phyloP scores from a whole-genome alignment of 768 basidiomycete species.

The Suillus americanus region DNA sequence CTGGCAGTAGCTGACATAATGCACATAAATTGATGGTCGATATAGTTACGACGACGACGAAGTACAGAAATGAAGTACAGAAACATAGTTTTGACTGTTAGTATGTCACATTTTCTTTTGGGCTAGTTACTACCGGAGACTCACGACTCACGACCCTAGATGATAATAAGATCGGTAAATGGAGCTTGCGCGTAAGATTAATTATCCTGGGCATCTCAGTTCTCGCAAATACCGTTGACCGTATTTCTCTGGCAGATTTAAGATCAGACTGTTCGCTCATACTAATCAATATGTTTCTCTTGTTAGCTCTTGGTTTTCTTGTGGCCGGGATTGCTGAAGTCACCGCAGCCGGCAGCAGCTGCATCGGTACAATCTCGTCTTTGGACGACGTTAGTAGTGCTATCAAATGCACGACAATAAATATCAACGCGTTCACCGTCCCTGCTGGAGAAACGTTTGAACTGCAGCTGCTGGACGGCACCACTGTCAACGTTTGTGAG shows the following conservation, averaged over 20 bases:
- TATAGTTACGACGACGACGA: not conserved
- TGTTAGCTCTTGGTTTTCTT: constrained; percentile 18
- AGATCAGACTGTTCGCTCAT: not conserved
- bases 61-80: not conserved
- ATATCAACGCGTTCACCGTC: constrained; percentile 56
- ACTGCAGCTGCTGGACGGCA: constrained; percentile 44
- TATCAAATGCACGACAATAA: constrained; percentile 55
- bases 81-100: not conserved
- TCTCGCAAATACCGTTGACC: not conserved
- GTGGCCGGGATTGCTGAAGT: constrained; percentile 14
- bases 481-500: constrained; percentile 61
- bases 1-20: not conserved
- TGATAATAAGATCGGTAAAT: not conserved
- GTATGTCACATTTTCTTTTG: not conserved
- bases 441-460: constrained; percentile 51
- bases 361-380: constrained; percentile 56
- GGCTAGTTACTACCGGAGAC: not conserved
- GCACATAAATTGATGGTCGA: not conserved
- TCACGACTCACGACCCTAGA: not conserved
- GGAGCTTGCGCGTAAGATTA: not conserved
- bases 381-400: constrained; percentile 50
- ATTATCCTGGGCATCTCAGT: not conserved
- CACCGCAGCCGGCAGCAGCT: constrained; percentile 20
- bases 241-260: not conserved
- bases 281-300: constrained; percentile 9